Base-by-base conservation (phyloP, 2,329 filamentous ascomycete genomes). In the Pseudocercospora fuligena region DNA sequence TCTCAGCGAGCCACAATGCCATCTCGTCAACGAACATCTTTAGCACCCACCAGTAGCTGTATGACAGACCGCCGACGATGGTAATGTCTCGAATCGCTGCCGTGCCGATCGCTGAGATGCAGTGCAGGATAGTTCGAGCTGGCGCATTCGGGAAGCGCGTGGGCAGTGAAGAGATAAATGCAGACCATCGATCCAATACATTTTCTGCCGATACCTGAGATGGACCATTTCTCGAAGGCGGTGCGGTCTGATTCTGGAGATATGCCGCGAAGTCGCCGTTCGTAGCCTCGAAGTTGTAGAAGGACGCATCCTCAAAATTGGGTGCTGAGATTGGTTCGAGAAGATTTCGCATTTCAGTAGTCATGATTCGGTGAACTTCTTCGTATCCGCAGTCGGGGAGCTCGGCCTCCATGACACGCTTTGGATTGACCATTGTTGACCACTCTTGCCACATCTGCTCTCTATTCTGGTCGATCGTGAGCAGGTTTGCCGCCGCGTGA, bases 21-120 rank as follows among this genome's bases (percentile, higher is more conserved):
- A 97, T 96, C 81, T 98, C 94, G 75, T 97, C 94, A 61, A 97
- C 87, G 85, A 94, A 98, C 65, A 94, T 94, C 78, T 97, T 97
- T 3, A 93, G 93, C 65, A 97, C 92, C 92, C 92, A 95, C 93
- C 93, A 96, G 5, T 91, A 90, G n/a, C 92, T 90, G 75, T 94
- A 96, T 75, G 91, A 94, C 75, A 90, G 88, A 19, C 90, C 91
- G 70, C 91, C 89, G 47, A 88, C 85, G 60, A 95, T 89, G 0
- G 92, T 95, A 65, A 96, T 86, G 73, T 96, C 93, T 63, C 92
- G 86, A 82, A 95, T 88, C 19, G 92, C 90, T 21, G 91, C 89
- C 7, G 90, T 92, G 12, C 92, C 90, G 23, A 95, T 83, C 25
- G 89, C 86, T 72, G 92, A 90, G 47, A 94, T 89, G 70, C 89